These are phyloP conservation scores for Myriosclerotinia scirpicola DNA, from an alignment of 2,329 filamentous ascomycete genomes.

Conservation along the genomic window DNA sequence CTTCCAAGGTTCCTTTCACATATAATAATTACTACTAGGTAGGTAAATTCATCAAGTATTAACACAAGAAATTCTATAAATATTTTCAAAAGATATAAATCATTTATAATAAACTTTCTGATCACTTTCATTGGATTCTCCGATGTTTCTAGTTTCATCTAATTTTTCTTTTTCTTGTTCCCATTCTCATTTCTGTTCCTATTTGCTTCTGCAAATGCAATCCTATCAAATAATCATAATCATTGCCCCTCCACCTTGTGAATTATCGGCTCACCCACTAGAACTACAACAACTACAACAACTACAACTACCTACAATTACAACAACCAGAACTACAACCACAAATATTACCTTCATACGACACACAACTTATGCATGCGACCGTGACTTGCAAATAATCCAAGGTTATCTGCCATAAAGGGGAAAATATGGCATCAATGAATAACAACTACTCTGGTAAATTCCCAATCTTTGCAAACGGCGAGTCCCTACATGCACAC, in stretches of 20 bases:
- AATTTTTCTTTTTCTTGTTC: constrained; percentile 4
- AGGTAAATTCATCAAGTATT: background rate
- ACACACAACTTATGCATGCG: constrained; percentile 35
- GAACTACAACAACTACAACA: constrained; percentile 1
- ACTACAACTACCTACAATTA: background rate
- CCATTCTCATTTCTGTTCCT: background rate
- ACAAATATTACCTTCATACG: constrained; percentile 27
- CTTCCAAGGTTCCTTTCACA: too few relatives aligned
- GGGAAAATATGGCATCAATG: constrained; percentile 40
- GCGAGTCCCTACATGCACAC: constrained; percentile 22
- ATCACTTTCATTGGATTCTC: background rate
- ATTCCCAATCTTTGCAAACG: constrained; percentile 23
- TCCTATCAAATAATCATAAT: constrained; percentile 9
- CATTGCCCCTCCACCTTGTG: constrained; percentile 24
- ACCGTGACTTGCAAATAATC: constrained; percentile 27
- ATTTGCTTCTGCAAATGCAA: constrained; percentile 4
- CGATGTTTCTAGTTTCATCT: constrained; percentile 2
- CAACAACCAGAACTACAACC: background rate
- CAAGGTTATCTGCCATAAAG: constrained; percentile 3
- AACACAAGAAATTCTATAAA: background rate
- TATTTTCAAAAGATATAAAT: background rate
- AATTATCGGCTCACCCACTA: constrained; percentile 21
- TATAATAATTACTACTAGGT: too few relatives aligned
- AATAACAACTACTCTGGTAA: constrained; percentile 41
- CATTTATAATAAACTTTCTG: background rate